A percentile compares a stretch with the other conserved stretches of the same genome.
Evolutionary conservation across 306 rosid genomes (phyloP).

Genomic region (Quercus engelmannii): DNA sequence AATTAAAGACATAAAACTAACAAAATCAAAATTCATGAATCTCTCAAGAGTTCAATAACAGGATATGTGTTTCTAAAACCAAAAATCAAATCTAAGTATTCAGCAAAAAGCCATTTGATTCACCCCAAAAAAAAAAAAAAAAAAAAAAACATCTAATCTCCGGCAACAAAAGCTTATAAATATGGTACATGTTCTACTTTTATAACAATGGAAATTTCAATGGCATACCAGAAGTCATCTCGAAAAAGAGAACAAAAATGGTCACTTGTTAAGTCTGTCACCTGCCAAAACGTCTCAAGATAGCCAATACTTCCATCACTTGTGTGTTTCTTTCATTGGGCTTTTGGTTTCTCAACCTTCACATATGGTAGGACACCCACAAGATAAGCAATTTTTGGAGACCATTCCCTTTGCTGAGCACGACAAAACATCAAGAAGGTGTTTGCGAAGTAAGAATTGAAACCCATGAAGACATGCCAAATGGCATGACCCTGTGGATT

Average conservation of each 20-base stretch:
- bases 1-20: neutral
- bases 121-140: too few relatives aligned
- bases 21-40: neutral
- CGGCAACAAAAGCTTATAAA: slow-evolving; percentile 5
- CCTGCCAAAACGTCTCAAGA: slow-evolving; percentile 20
- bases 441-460: slow-evolving; percentile 69
- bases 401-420: slow-evolving; percentile 76
- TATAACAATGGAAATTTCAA: slow-evolving; percentile 18
- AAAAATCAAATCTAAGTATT: neutral
- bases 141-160: neutral
- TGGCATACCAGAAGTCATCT: slow-evolving; percentile 20
- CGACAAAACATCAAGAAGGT: slow-evolving; percentile 92
- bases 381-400: slow-evolving; percentile 50
- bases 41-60: neutral
- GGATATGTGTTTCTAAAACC: neutral
- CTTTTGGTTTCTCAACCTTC: slow-evolving; percentile 74
- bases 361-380: slow-evolving; percentile 73
- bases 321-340: slow-evolving; percentile 40
- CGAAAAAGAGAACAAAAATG: slow-evolving; percentile 20
- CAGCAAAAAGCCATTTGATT: neutral
- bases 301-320: slow-evolving; percentile 25
- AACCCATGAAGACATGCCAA: slow-evolving; percentile 84
- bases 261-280: slow-evolving; percentile 17
- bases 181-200: slow-evolving; percentile 48
- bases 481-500: slow-evolving; percentile 88